These are phyloP conservation scores for Vitis riparia DNA, from an alignment of 164 flowering plant genomes.

Conservation along the genomic window DNA sequence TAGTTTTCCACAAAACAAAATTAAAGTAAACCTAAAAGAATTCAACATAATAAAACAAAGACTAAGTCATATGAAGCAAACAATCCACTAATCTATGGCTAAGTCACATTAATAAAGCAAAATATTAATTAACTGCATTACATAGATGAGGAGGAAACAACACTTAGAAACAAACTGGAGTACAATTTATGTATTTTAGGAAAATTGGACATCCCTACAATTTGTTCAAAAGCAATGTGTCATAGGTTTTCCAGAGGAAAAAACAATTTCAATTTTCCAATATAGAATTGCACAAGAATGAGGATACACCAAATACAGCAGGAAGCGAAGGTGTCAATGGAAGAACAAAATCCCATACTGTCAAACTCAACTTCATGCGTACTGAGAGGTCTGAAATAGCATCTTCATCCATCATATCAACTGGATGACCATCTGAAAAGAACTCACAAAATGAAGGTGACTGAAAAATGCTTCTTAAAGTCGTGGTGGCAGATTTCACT, in stretches of 20 bases:
- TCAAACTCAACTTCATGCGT: slow-evolving; percentile 71
- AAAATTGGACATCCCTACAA: no score
- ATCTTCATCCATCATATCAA: slow-evolving; percentile 96
- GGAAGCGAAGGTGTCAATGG: slow-evolving; percentile 95
- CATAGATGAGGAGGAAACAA: no score
- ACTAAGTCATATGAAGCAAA: no score
- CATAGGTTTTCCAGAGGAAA: background rate
- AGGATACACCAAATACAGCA: slow-evolving; percentile 99
- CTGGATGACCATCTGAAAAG: slow-evolving; percentile 58
- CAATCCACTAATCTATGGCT: no score
- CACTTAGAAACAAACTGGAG: no score
- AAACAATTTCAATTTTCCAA: background rate
- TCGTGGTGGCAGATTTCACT: slow-evolving; percentile 56
- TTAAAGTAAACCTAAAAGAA: no score
- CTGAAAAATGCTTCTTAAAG: slow-evolving; percentile 62
- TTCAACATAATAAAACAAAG: no score
- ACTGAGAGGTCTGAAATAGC: slow-evolving; percentile 60
- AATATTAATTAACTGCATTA: no score
- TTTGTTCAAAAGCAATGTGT: no score
- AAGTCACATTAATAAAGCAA: no score
- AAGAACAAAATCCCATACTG: slow-evolving; percentile 88
- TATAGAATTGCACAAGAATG: background rate
- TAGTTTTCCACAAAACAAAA: no score
- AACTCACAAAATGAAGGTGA: slow-evolving; percentile 73
- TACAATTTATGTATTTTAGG: no score